A percentile compares a stretch with the other conserved stretches of the same genome.
phyloP scores from a whole-genome alignment of 495 filamentous ascomycete species.

The Neurospora sp. region DNA sequence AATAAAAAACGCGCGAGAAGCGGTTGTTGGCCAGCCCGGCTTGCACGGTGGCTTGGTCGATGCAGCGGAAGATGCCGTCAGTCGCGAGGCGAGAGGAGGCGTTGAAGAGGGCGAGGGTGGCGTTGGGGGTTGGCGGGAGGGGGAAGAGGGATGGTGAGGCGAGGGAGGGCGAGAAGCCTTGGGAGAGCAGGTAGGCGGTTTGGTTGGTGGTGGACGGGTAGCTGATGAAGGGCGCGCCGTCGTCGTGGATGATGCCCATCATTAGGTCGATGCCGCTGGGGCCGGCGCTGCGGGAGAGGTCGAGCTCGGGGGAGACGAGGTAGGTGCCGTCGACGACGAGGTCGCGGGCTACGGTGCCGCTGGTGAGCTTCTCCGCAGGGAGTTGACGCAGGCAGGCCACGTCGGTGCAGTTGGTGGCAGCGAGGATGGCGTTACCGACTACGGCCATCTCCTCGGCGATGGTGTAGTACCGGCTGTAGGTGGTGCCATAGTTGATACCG shows the following conservation, averaged over 20 bases:
- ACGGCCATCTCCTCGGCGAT: constrained; percentile 31
- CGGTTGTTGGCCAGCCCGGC: constrained; percentile 20
- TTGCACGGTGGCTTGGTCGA: constrained; percentile 38
- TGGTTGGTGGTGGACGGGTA: constrained; percentile 28
- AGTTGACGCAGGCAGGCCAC: constrained; percentile 38
- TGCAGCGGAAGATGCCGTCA: constrained; percentile 42
- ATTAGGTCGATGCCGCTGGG: constrained; percentile 26
- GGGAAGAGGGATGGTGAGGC: constrained; percentile 25
- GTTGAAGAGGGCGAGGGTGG: constrained; percentile 36
- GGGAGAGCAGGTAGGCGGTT: constrained; percentile 27
- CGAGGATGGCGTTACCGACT: constrained; percentile 30
- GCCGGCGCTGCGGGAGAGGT: constrained; percentile 17
- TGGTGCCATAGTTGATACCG: constrained; percentile 34
- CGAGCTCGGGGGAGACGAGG: constrained; percentile 25
- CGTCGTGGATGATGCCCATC: constrained; percentile 41
- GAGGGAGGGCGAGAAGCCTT: constrained; percentile 21
- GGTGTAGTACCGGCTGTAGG: constrained; percentile 39
- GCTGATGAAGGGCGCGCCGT: constrained; percentile 37
- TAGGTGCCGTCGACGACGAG: constrained; percentile 40
- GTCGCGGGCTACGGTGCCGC: constrained; percentile 23
- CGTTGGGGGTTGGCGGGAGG: constrained; percentile 23
- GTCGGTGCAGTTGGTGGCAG: constrained; percentile 30
- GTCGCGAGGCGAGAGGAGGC: constrained; percentile 33
- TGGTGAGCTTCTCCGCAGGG: constrained; percentile 22
- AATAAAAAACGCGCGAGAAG: constrained; percentile 31